Evolutionary conservation across 73 alveolate genomes (phyloP), one percentile per base, ranked within the genome.

Genomic region (Paramecium primaurelia): DNA sequence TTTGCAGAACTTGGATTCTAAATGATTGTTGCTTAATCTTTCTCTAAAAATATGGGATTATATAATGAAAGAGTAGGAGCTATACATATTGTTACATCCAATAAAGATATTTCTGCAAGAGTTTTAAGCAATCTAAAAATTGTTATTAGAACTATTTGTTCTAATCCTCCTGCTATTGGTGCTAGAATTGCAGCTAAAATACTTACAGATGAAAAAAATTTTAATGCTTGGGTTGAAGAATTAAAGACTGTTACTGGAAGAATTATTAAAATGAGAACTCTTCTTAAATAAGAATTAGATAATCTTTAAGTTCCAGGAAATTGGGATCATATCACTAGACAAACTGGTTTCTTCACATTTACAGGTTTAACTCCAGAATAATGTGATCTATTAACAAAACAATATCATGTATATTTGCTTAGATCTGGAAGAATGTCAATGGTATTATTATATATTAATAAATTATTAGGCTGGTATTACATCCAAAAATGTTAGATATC

Each of bases 111-210:
- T 49, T 97, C 99, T 73, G 94, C 88, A 12, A 97, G 95, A 37
- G 96, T 97, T 51, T 54, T 96, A 42, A 77, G 97, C 49, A 96
- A 97, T 80, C 90, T 97, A 54, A 96, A 95, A 88, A 93, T 87
- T 80, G 96, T 97, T 44, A 96, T 93, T 45, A 97, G 99, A 93
- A 83, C 97, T 11, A 96, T 94, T 96, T 97, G 96, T 96, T 97
- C 99, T 25, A 92, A 92, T 73, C 99, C 99, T 4, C 99, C 99
- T n/a, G 95, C 96, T 40, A 98, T 96, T 93, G 99, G 99, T 11
- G 99, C 99, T 22, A 71, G 95, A 60, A 92, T 98, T 38, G 99
- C 97, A 12, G 94, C 97, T 58, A 95, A 38, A 77, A 93, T 98
- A 85, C 92, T 98, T 25, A 88, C 96, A 59, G 96, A 96, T 94